Evolutionary conservation across 2,329 filamentous ascomycete genomes (phyloP), one percentile per base, ranked within the genome.

Genomic region (Fusarium sp.): DNA sequence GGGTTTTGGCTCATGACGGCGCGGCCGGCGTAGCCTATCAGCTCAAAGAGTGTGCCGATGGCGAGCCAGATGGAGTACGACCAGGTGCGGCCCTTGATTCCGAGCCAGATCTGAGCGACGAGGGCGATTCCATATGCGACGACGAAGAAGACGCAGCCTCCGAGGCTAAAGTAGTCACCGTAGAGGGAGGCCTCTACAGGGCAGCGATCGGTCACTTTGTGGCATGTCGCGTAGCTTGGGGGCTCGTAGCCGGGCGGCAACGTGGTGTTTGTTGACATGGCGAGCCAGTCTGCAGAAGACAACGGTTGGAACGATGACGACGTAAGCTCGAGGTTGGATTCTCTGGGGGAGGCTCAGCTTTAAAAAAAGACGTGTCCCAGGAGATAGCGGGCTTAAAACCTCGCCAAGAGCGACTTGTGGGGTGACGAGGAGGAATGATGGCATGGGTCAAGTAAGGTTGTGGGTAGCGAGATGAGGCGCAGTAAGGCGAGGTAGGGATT

Each of bases 11-110:
- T 71, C 81, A 86, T 82, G 42, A 85, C 79, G 14, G 85, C 73
- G 38, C 85, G 81, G 11, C 83, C 84, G 11, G 76, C 81, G 57
- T 86, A 86, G 6, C 85, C 85, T 11, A 85, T 77, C 22, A 82
- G 66, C 73, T 87, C 85, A 33, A 83, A 80, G 5, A 84, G 73
- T 10, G 81, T 83, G 2, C 84, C 85, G 13, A 84, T 76, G 4
- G 77, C 80, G 11, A 80, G 71, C 69, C 71, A 77, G 4, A 85
- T 75, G 10, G 81, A 82, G 35, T 82, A 79, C 1, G 82, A 84
- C 78, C 85, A 87, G 2, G 82, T 82, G 22, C 80, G 79, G 33
- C 82, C 81, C 35, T 75, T 76, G 25, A 81, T 68, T 4, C 80
- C 83, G 3, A 84, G 73, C 57, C 76, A 74, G 2, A 81, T 54